These are phyloP conservation scores for Russula dissimulans DNA, from an alignment of 768 basidiomycete species.

Conservation along the genomic window DNA sequence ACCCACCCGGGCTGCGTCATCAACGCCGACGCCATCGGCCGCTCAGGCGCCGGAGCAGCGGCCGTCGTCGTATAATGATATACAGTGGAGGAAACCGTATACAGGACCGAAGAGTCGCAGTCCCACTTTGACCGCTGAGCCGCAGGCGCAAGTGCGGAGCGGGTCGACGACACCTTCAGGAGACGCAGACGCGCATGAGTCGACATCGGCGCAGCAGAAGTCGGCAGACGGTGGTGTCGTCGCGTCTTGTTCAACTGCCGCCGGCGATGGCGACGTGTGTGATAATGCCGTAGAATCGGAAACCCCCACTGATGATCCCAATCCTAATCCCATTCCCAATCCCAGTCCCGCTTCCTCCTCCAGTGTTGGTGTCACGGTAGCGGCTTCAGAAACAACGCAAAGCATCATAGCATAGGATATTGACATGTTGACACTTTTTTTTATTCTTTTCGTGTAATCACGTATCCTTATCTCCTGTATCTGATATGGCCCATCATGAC, in stretches of 20 bases:
- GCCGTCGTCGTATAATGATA: neutral
- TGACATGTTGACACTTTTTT: neutral
- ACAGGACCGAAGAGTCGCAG: neutral
- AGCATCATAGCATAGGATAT: neutral
- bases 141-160: neutral
- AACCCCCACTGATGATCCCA: too few species aligned
- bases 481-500: neutral
- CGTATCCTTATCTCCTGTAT: constrained; percentile 16
- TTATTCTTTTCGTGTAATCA: neutral
- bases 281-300: too few species aligned
- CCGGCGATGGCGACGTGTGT: too few species aligned
- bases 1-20: neutral
- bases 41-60: neutral
- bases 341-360: neutral
- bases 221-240: too few species aligned
- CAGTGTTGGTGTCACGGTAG: too few species aligned
- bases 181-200: neutral
- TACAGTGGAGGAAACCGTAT: constrained; percentile 16
- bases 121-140: neutral
- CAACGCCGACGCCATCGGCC: neutral
- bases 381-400: neutral
- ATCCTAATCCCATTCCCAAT: too few species aligned
- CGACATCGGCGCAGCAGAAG: neutral
- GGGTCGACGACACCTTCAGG: neutral
- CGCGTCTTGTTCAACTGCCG: too few species aligned